Conservation (phyloP, 2,329 filamentous ascomycete genomes). For the Ceratocystis papillata region DNA sequence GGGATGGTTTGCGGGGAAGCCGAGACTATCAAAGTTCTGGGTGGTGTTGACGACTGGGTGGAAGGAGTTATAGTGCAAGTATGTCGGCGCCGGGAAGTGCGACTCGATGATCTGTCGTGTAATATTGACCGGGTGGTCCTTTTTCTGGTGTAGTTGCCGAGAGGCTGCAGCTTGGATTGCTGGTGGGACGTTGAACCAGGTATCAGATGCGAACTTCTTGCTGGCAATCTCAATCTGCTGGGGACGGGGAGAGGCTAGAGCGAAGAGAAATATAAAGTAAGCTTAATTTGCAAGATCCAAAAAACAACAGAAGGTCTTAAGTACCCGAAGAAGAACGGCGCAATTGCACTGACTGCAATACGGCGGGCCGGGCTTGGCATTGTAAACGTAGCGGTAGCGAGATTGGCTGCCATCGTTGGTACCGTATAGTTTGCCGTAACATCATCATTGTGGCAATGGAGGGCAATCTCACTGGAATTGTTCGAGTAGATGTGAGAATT, state of each 20-base stretch:
- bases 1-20: conserved; percentile 78
- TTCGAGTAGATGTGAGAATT: background rate
- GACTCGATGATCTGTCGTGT: conserved; percentile 88
- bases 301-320: background rate
- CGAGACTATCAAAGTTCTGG: conserved; percentile 95
- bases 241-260: conserved; percentile 21
- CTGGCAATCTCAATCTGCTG: conserved; percentile 47
- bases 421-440: conserved; percentile 7
- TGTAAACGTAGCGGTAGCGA: conserved; percentile 8
- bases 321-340: conserved; percentile 19
- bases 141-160: conserved; percentile 76
- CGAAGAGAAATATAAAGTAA: conserved; percentile 15
- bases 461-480: background rate
- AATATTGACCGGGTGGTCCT: conserved; percentile 80
- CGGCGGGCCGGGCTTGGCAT: background rate
- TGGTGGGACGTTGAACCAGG: conserved; percentile 74
- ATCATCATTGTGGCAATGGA: conserved; percentile 6
- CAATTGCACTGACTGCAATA: conserved; percentile 1
- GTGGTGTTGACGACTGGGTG: conserved; percentile 72
- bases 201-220: conserved; percentile 55
- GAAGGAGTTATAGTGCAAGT: conserved; percentile 65
- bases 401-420: conserved; percentile 4
- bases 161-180: conserved; percentile 65
- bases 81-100: conserved; percentile 63
- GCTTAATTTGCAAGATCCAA: conserved; percentile 5